Evolutionary conservation across 305 asterid genomes (phyloP), one percentile per base, ranked within the genome.

Genomic region (Fraxinus ornus): DNA sequence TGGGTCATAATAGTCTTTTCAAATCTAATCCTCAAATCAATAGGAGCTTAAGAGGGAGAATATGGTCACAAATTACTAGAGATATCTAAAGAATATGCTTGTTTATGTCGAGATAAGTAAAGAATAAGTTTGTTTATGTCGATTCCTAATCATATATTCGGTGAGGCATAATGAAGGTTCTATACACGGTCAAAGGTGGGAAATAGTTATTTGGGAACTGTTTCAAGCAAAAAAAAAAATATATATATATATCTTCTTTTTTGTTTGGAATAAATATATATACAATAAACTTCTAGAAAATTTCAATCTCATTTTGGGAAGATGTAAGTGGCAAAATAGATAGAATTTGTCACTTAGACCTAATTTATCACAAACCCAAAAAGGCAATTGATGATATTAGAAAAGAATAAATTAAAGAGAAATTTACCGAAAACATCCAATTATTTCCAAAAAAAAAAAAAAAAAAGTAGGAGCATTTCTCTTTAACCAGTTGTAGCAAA

Each of bases 401-500:
- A 37, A 39, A 39, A 39, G 13, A 39, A 39, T 8, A 39, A 39
- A 10, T 39, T 39, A 8, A 39, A 37, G 12, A 37, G 7, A 7
- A 32, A 32, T 32, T 2, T 7, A 10, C 52, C 5, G n/a, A 13
- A 13, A 24, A 64, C 17, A 64, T 64, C 35, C 17, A 64, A 10
- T 24, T 24, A 64, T 22, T 64, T 64, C 33, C 17, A n/a, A n/a
- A n/a, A n/a, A n/a, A n/a, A n/a, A n/a, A 26, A 64, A 24, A 24
- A 10, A 70, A 81, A 84, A 78, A 60, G 83, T 47, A 37, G 66
- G 80, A 76, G 80, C 84, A 88, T 89, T 88, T 91, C 79, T 62
- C 85, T 85, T 87, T 85, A 84, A 84, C 78, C 86, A 86, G 88
- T 84, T 88, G 90, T 75, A 82, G 91, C 83, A 86, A 88, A 85